phyloP scores from a whole-genome alignment of 306 rosid species.

The Castanospermum australe region DNA sequence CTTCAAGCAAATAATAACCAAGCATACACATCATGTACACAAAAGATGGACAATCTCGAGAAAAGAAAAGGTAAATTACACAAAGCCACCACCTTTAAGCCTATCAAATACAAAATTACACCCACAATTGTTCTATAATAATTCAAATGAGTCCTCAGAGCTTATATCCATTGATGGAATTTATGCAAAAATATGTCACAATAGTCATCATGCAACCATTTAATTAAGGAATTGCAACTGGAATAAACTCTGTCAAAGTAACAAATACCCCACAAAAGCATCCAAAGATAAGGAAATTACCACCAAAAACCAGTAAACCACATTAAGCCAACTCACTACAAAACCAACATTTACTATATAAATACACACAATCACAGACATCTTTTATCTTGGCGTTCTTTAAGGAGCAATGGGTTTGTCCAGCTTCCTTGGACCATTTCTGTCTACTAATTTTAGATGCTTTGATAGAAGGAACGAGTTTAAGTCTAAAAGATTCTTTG shows the following conservation, averaged over 20 bases:
- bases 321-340: background rate
- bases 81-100: background rate
- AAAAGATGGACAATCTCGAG: background rate
- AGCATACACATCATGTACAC: conserved; percentile 1
- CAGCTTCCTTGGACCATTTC: conserved; percentile 1
- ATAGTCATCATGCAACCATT: background rate
- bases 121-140: background rate
- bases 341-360: background rate
- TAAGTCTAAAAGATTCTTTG: background rate
- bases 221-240: background rate
- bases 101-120: background rate
- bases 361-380: background rate
- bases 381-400: background rate
- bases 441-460: background rate
- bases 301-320: conserved; percentile 9
- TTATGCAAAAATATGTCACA: background rate
- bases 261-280: background rate
- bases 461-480: background rate
- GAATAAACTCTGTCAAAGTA: conserved; percentile 4
- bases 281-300: conserved; percentile 2
- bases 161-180: background rate
- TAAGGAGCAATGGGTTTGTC: background rate
- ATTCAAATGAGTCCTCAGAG: background rate
- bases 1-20: background rate
- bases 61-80: conserved; percentile 15